A percentile compares a stretch with the other conserved stretches of the same genome.
phyloP scores from a whole-genome alignment of 2,329 filamentous ascomycete species.

The Alternaria panax region DNA sequence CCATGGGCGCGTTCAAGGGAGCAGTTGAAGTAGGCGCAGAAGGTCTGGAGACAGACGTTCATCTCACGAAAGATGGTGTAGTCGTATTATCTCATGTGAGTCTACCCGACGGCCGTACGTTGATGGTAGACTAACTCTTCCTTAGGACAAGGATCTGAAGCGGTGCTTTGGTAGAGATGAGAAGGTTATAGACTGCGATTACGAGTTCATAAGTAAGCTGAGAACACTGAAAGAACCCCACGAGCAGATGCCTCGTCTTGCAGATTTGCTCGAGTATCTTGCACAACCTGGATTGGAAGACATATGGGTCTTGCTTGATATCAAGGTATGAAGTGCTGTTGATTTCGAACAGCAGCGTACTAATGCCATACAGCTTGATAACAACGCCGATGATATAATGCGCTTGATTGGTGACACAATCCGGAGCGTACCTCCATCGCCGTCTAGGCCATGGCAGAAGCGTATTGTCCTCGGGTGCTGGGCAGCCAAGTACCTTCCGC shows the following conservation, averaged over 20 bases:
- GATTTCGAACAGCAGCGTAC: not conserved
- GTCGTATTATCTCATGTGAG: slow-evolving; percentile 84
- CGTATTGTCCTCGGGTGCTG: slow-evolving; percentile 84
- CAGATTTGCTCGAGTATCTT: slow-evolving; percentile 77
- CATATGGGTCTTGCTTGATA: slow-evolving; percentile 85
- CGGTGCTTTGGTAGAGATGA: slow-evolving; percentile 81
- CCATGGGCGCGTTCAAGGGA: slow-evolving; percentile 76
- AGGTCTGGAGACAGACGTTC: slow-evolving; percentile 88
- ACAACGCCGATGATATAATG: slow-evolving; percentile 75
- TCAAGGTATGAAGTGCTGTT: slow-evolving; percentile 71
- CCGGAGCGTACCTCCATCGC: slow-evolving; percentile 55
- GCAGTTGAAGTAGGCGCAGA: slow-evolving; percentile 78
- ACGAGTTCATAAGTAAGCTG: slow-evolving; percentile 73
- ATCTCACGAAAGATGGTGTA: slow-evolving; percentile 80
- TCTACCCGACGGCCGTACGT: not conserved
- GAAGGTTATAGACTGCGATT: slow-evolving; percentile 77
- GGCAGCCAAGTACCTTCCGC: slow-evolving; percentile 75
- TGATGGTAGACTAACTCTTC: slow-evolving; percentile 12
- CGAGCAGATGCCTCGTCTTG: slow-evolving; percentile 74
- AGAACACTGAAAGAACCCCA: slow-evolving; percentile 72
- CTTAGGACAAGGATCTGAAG: slow-evolving; percentile 75
- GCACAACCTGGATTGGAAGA: slow-evolving; percentile 68
- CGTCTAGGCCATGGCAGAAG: slow-evolving; percentile 68
- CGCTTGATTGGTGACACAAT: slow-evolving; percentile 71
- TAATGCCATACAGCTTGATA: slow-evolving; percentile 64